Base-by-base conservation (phyloP, 2,329 filamentous ascomycete genomes). In the Hymenoscyphus infarciens region DNA sequence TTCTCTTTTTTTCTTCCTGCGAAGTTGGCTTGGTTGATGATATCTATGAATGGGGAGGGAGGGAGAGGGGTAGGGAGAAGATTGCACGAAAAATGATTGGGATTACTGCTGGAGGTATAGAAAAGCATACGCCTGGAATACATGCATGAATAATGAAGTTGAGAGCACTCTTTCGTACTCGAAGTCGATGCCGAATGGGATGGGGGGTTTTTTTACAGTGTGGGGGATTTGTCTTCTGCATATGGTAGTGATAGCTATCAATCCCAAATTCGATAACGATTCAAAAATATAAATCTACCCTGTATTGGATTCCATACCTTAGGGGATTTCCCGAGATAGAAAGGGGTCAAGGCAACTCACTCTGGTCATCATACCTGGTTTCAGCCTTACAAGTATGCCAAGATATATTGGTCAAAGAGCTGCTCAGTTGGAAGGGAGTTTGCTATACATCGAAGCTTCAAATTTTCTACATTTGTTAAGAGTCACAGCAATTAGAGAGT, bases 321-420 rank as follows among this genome's bases (percentile, higher is more conserved):
- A 2, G 31, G 31, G 6, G 27, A 10, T 13, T 56, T 56, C 31
- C 22, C 29, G 22, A 80, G 79, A 64, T 80, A 78, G 5, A 78
- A 80, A 64, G 72, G 71, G 35, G 57, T 27, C 25, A 27, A 27
- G 25, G 25, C 25, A 27, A 15, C 57, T 29, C 22, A 5, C 16
- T 19, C 42, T 5, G 15, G 7, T 15, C 4, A 19, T 45, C n/a
- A n/a, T n/a, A n/a, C n/a, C n/a, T n/a, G n/a, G n/a, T n/a, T n/a
- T 22, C 42, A 45, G 42, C 25, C 25, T 27, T 27, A 27, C 25
- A 27, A 27, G 25, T 27, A n/a, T 49, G 42, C 42, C 42, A 49
- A 49, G 42, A 35, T 35, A 35, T 35, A 35, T 35, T 13, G 33
- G 13, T 13, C 33, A 35, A 13, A 35, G 13, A n/a, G n/a, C n/a